Percentiles rank a stretch among this genome's conserved stretches.
Conservation (phyloP, 2,329 filamentous ascomycete species). For the Diaporthe citriasiana region DNA sequence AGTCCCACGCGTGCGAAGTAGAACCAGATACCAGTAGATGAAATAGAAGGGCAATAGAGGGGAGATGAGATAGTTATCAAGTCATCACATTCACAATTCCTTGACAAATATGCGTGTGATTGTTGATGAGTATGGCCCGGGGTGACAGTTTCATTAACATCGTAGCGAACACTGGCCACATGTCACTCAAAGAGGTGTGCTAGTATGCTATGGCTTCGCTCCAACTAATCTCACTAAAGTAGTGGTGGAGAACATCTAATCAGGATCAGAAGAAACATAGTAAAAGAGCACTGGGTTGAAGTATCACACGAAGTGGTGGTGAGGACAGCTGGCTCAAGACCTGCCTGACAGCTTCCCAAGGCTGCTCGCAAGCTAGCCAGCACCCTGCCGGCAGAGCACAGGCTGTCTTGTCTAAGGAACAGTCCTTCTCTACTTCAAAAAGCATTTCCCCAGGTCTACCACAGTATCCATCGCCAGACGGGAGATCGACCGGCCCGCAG, state of each 20-base stretch:
- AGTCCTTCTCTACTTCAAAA: neutral
- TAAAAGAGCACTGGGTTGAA: too few relatives aligned
- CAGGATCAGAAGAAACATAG: neutral
- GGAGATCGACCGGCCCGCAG: conserved; percentile 34
- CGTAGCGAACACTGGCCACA: neutral
- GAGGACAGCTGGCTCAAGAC: neutral
- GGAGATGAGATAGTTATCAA: conserved; percentile 9
- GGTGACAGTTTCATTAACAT: neutral
- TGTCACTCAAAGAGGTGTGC: neutral
- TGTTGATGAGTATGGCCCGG: neutral
- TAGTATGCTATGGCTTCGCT: neutral
- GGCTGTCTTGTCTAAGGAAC: neutral
- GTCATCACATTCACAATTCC: neutral
- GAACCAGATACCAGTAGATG: conserved; percentile 43
- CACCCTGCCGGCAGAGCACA: neutral
- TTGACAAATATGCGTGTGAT: neutral
- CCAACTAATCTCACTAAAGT: neutral
- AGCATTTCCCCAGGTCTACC: neutral
- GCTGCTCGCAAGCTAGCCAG: neutral
- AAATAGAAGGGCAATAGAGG: conserved; percentile 42
- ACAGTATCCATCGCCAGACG: neutral
- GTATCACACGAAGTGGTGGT: too few relatives aligned
- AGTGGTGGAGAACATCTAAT: too few relatives aligned
- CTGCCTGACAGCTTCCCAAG: neutral
- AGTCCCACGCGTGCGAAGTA: conserved; percentile 31